Conservation (phyloP, 2,329 filamentous ascomycete genomes). For the Fusarium decemcellulare region DNA sequence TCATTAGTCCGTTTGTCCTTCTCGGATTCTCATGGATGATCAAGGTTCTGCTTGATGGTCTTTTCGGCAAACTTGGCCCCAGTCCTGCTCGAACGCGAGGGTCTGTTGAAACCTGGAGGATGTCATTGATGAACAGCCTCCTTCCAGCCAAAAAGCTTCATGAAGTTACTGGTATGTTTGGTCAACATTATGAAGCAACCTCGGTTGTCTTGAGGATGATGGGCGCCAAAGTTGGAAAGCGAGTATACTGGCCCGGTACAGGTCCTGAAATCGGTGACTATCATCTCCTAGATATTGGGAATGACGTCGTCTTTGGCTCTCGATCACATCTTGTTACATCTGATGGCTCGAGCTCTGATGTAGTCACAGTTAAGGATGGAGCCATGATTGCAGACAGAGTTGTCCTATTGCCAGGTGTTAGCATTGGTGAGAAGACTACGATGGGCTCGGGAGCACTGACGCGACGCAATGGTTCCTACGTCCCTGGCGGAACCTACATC, state of each 20-base stretch:
- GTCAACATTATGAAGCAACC: slow-evolving; percentile 69
- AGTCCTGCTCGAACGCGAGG: slow-evolving; percentile 47
- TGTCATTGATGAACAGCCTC: slow-evolving; percentile 59
- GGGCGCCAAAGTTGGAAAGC: slow-evolving; percentile 66
- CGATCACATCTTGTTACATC: slow-evolving; percentile 67
- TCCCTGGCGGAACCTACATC: slow-evolving; percentile 63
- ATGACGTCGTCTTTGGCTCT: slow-evolving; percentile 73
- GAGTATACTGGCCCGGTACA: slow-evolving; percentile 71
- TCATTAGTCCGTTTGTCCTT: slow-evolving; percentile 60
- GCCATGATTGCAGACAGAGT: slow-evolving; percentile 72
- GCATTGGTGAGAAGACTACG: slow-evolving; percentile 62
- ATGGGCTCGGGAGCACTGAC: slow-evolving; percentile 69
- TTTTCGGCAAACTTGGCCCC: slow-evolving; percentile 56
- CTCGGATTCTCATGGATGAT: slow-evolving; percentile 59
- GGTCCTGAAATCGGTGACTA: slow-evolving; percentile 68
- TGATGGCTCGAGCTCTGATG: slow-evolving; percentile 64
- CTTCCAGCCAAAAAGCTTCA: slow-evolving; percentile 61
- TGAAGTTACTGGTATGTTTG: slow-evolving; percentile 65
- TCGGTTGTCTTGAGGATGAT: slow-evolving; percentile 64
- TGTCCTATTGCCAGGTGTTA: slow-evolving; percentile 65
- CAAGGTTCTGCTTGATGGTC: slow-evolving; percentile 56
- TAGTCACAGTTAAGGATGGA: slow-evolving; percentile 61
- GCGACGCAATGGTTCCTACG: slow-evolving; percentile 60
- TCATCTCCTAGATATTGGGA: slow-evolving; percentile 67
- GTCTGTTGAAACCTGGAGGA: slow-evolving; percentile 60